These are phyloP conservation scores for Leptomonas pyrrhocoris DNA, from an alignment of 208 protist genomes.

Conservation along the genomic window DNA sequence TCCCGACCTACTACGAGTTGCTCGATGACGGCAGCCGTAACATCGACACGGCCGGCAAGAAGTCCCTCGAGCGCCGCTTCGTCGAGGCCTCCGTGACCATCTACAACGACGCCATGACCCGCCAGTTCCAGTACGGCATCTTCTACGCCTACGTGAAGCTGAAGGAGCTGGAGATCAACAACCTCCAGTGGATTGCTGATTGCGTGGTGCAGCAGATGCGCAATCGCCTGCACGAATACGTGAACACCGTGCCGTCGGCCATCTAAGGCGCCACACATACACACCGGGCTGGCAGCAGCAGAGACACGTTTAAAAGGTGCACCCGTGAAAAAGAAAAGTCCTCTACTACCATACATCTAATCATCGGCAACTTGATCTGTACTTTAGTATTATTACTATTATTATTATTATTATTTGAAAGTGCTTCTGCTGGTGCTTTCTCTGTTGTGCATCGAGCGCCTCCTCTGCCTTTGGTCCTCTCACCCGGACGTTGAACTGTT, in stretches of 20 bases:
- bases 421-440: background rate
- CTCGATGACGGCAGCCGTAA: constrained; percentile 72
- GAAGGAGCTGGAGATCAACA: constrained; percentile 93
- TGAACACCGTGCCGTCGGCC: constrained; percentile 54
- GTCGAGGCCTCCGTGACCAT: constrained; percentile 83
- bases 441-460: background rate
- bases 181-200: constrained; percentile 93
- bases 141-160: constrained; percentile 95
- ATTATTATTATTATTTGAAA: no score
- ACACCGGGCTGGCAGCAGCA: no score
- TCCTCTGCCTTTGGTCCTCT: background rate
- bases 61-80: constrained; percentile 88
- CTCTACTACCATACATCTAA: no score
- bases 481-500: background rate
- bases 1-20: constrained; percentile 76
- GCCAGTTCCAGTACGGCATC: constrained; percentile 93
- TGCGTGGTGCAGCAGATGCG: constrained; percentile 93
- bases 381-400: no score
- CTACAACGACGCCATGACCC: constrained; percentile 86
- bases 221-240: constrained; percentile 87
- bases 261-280: background rate
- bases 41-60: constrained; percentile 56
- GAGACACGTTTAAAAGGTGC: no score
- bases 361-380: no score
- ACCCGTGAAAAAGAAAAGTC: no score